Conservation (phyloP, 495 filamentous ascomycete genomes). For the Cetradonia linearis region DNA sequence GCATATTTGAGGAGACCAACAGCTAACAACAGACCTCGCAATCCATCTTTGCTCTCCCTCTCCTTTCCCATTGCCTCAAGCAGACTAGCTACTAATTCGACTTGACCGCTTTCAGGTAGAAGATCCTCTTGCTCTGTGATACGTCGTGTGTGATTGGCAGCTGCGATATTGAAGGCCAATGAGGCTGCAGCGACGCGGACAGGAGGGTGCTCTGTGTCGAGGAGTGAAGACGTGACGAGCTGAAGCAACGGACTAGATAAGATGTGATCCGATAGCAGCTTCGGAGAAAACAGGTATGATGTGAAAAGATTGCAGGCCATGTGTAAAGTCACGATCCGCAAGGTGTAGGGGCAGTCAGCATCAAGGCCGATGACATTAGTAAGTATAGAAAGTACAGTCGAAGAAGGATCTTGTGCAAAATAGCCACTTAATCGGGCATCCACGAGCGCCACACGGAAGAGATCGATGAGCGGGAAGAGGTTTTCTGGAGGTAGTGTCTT, state of each 20-base stretch:
- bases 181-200: conserved; percentile 68
- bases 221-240: conserved; percentile 43
- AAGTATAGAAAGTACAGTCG: conserved; percentile 58
- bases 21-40: conserved; percentile 61
- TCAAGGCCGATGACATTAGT: conserved; percentile 41
- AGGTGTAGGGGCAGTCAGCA: conserved; percentile 57
- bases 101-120: conserved; percentile 56
- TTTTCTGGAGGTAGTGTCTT: conserved; percentile 43
- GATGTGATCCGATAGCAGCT: conserved; percentile 29
- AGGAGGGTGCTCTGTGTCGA: conserved; percentile 41
- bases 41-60: conserved; percentile 50
- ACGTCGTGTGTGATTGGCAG: conserved; percentile 56
- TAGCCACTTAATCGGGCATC: conserved; percentile 80
- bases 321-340: conserved; percentile 69
- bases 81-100: conserved; percentile 67
- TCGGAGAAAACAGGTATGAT: conserved; percentile 39
- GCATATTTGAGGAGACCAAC: conserved; percentile 66
- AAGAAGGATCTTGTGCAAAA: conserved; percentile 64
- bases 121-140: conserved; percentile 46
- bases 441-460: conserved; percentile 64
- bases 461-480: conserved; percentile 71
- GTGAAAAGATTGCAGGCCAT: conserved; percentile 54
- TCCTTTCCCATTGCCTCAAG: conserved; percentile 62
- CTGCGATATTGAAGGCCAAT: conserved; percentile 72
- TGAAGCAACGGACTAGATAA: conserved; percentile 33